phyloP scores from a whole-genome alignment of 2,329 filamentous ascomycete genomes.

The Grosmannia penicillata region DNA sequence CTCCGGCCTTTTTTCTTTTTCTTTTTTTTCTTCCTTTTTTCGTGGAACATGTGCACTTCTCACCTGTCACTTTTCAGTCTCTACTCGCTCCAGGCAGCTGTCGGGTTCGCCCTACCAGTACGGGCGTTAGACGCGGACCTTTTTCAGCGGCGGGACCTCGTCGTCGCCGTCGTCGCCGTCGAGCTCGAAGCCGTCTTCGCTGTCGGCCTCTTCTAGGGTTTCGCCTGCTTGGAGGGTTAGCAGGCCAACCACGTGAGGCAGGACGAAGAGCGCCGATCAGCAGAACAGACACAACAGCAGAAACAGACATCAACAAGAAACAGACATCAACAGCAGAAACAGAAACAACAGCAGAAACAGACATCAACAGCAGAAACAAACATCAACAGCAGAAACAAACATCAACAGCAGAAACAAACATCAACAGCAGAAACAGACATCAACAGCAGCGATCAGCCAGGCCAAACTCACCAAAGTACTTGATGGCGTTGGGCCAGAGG shows the following conservation, averaged over 20 bases:
- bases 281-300: no score
- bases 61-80: no score
- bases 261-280: no score
- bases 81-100: no score
- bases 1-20: conserved; percentile 2
- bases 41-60: no score
- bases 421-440: conserved; percentile 2
- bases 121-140: no score
- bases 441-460: not conserved
- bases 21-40: not conserved
- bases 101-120: no score
- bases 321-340: not conserved
- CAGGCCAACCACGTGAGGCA: no score
- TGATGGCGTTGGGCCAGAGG: conserved; percentile 74
- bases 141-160: conserved; percentile 26
- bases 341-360: conserved; percentile 4
- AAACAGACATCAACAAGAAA: no score
- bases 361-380: no score
- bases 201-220: conserved; percentile 56
- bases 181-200: conserved; percentile 55
- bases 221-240: conserved; percentile 41
- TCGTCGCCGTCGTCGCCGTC: conserved; percentile 43
- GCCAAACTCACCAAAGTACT: conserved; percentile 69
- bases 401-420: no score
- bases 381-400: no score